Conservation (phyloP, 2,329 filamentous ascomycete species). For the Kalmusia sp. region DNA sequence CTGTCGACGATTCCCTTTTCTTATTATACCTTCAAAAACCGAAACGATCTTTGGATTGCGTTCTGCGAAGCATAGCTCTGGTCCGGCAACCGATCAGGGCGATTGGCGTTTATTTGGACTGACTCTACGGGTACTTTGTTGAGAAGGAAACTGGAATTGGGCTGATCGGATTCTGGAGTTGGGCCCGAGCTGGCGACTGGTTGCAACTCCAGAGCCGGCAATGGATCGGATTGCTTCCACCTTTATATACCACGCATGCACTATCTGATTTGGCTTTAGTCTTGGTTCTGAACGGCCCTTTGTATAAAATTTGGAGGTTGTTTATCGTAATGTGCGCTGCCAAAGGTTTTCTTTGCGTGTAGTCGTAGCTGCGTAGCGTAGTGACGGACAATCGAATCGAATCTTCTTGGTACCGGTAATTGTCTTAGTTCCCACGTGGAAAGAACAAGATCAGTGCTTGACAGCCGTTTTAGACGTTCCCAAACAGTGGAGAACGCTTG, state of each 20-base stretch:
- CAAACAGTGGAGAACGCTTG: too few species aligned
- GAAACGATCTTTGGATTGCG: conserved; percentile 13
- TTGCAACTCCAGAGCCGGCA: conserved; percentile 1
- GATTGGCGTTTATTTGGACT: conserved; percentile 6
- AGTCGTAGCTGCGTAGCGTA: too few species aligned
- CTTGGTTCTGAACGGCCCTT: conserved; percentile 3
- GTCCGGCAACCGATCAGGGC: not conserved
- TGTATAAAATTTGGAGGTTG: conserved; percentile 9
- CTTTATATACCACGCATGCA: conserved; percentile 9
- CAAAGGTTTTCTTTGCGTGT: too few species aligned
- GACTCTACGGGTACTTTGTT: not conserved
- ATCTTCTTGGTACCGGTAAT: too few species aligned
- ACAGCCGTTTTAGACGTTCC: too few species aligned
- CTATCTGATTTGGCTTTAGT: not conserved
- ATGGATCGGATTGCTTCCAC: not conserved
- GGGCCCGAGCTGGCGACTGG: conserved; percentile 1
- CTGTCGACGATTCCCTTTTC: conserved; percentile 2
- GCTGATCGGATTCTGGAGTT: not conserved
- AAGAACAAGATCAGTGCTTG: too few species aligned
- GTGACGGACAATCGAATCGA: too few species aligned
- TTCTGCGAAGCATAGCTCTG: conserved; percentile 8
- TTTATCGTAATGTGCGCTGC: too few species aligned
- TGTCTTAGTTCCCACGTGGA: too few species aligned
- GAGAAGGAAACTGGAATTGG: not conserved
- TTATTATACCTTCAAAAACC: conserved; percentile 14